Conservation (phyloP, 2,329 filamentous ascomycete genomes). For the Colletotrichum agaves region DNA sequence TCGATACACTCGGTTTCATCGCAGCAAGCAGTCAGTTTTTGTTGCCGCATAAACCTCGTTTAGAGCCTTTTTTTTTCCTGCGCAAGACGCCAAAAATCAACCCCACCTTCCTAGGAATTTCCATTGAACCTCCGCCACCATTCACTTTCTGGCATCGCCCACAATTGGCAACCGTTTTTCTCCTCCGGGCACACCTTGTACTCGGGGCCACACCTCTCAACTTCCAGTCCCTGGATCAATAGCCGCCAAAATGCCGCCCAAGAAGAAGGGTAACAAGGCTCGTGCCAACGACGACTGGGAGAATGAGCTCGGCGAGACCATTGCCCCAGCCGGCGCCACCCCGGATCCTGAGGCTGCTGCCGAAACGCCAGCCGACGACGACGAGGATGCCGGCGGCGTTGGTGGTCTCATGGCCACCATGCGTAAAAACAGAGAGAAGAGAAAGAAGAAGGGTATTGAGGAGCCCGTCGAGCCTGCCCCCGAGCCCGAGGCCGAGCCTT, state of each 20-base stretch:
- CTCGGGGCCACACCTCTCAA: neutral
- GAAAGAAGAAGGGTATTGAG: conserved; percentile 85
- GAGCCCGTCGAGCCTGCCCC: conserved; percentile 72
- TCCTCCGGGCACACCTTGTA: conserved; percentile 6
- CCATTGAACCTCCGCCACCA: conserved; percentile 22
- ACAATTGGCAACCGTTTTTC: conserved; percentile 20
- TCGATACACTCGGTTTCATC: conserved; percentile 5
- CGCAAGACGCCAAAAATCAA: conserved; percentile 17
- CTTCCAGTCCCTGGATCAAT: conserved; percentile 25
- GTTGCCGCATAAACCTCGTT: conserved; percentile 20
- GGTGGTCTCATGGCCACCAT: conserved; percentile 83
- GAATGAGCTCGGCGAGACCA: conserved; percentile 84
- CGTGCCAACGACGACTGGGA: conserved; percentile 93
- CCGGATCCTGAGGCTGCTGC: conserved; percentile 55
- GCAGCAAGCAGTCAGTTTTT: conserved; percentile 12
- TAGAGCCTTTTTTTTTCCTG: neutral
- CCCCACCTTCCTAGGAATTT: conserved; percentile 31
- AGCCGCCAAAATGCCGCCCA: conserved; percentile 79
- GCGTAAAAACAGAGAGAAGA: conserved; percentile 85
- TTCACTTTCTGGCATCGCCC: conserved; percentile 22
- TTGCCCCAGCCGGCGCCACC: conserved; percentile 68
- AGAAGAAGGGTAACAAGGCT: conserved; percentile 91
- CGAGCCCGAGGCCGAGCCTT: conserved; percentile 56
- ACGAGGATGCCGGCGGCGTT: conserved; percentile 64
- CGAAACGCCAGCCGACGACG: conserved; percentile 62